Percentiles rank a stretch among this genome's conserved stretches.
phyloP scores from a whole-genome alignment of 2,329 filamentous ascomycete species.

The Helotiales sp. region DNA sequence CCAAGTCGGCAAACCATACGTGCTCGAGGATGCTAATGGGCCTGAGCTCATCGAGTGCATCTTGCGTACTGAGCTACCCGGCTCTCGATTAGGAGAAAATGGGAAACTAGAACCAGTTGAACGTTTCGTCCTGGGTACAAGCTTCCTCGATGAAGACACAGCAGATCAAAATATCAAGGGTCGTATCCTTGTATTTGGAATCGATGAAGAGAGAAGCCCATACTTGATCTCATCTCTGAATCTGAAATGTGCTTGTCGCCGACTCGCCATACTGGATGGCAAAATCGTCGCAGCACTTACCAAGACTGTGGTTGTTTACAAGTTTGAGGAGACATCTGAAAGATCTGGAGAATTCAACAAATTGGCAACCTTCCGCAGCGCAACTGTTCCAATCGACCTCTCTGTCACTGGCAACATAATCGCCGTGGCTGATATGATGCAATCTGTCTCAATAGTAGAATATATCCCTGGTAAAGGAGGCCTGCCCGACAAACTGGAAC shows the following conservation, averaged over 20 bases:
- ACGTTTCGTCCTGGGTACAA: conserved; percentile 90
- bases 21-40: conserved; percentile 58
- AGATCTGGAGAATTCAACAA: conserved; percentile 67
- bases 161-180: conserved; percentile 63
- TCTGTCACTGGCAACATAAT: conserved; percentile 76
- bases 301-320: conserved; percentile 75
- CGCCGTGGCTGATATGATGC: conserved; percentile 91
- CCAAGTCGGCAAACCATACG: conserved; percentile 71
- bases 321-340: conserved; percentile 60
- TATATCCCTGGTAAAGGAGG: conserved; percentile 64
- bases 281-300: conserved; percentile 86
- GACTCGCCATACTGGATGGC: conserved; percentile 74
- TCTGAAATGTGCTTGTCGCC: conserved; percentile 81
- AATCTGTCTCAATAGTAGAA: conserved; percentile 81
- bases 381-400: conserved; percentile 83
- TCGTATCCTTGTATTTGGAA: conserved; percentile 82
- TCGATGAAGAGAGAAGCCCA: conserved; percentile 74
- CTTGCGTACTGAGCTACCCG: conserved; percentile 74
- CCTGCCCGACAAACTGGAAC: conserved; percentile 66
- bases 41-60: conserved; percentile 84
- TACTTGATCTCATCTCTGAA: conserved; percentile 72
- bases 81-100: conserved; percentile 42
- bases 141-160: conserved; percentile 65
- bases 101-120: conserved; percentile 64
- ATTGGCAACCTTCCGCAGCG: conserved; percentile 76